Conservation (phyloP, 208 protist genomes). For the Leishmania lainsoni region DNA sequence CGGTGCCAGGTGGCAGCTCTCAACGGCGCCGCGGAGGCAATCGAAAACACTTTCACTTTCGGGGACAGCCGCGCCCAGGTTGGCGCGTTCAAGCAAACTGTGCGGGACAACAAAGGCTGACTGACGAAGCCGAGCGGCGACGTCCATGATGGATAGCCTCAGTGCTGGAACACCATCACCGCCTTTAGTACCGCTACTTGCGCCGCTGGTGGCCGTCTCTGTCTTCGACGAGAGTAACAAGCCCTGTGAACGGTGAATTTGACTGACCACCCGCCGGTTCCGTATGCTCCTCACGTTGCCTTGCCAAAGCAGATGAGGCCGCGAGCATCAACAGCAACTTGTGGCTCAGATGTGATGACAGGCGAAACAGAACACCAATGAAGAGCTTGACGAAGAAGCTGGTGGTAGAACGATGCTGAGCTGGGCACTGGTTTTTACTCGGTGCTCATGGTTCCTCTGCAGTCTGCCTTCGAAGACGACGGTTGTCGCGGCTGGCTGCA, state of each 20-base stretch:
- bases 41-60: constrained; percentile 29
- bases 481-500: constrained; percentile 62
- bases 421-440: background rate
- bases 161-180: background rate
- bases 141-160: too few species aligned
- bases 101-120: background rate
- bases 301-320: background rate
- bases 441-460: background rate
- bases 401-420: constrained; percentile 8
- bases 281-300: background rate
- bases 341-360: background rate
- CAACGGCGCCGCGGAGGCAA: background rate
- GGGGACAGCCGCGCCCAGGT: constrained; percentile 45
- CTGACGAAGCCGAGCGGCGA: background rate
- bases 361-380: background rate
- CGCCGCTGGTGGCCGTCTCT: background rate
- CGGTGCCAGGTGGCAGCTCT: constrained; percentile 14
- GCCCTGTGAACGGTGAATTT: background rate
- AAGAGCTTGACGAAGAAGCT: constrained; percentile 4
- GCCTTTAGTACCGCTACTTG: background rate
- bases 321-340: background rate
- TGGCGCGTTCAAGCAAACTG: background rate
- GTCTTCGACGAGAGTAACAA: background rate
- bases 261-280: background rate
- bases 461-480: background rate